A percentile compares a stretch with the other conserved stretches of the same genome.
Evolutionary conservation across 768 basidiomycete genomes (phyloP).

Genomic region (Paxillus ammoniavirescens): DNA sequence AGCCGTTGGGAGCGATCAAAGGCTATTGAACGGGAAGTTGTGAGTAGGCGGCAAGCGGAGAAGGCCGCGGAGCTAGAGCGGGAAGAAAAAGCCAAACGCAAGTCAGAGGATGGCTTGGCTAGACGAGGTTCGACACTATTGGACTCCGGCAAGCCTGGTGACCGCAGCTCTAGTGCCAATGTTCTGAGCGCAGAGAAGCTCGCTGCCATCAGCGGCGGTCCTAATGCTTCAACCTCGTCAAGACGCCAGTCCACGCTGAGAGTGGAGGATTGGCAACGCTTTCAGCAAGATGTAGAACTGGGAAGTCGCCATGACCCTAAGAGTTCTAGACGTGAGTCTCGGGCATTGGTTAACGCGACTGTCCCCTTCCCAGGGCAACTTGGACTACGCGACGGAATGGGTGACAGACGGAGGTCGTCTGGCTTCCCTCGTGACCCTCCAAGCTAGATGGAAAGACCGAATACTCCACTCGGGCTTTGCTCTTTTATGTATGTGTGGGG

Average conservation of each 20-base stretch:
- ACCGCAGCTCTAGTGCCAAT: constrained; percentile 34
- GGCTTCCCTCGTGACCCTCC: constrained; percentile 40
- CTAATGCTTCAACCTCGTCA: constrained; percentile 38
- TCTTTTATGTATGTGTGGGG: constrained; percentile 9
- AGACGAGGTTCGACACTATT: constrained; percentile 31
- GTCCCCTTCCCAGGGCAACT: constrained; percentile 34
- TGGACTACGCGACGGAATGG: constrained; percentile 16
- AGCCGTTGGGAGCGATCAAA: constrained; percentile 82
- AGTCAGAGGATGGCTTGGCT: constrained; percentile 41
- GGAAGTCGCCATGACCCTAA: constrained; percentile 27
- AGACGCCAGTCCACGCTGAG: constrained; percentile 73
- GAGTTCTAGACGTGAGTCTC: constrained; percentile 24
- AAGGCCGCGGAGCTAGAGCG: constrained; percentile 48
- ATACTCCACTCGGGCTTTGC: not conserved
- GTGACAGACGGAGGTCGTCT: constrained; percentile 32
- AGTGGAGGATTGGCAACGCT: constrained; percentile 83
- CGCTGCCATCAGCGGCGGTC: constrained; percentile 36
- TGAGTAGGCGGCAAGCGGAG: constrained; percentile 71
- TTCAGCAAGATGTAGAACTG: constrained; percentile 52
- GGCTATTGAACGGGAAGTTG: constrained; percentile 69
- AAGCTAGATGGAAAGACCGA: constrained; percentile 22
- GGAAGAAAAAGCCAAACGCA: constrained; percentile 49
- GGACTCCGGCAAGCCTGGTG: constrained; percentile 34
- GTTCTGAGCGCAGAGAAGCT: constrained; percentile 60
- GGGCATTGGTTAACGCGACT: constrained; percentile 16